Percentiles rank a stretch among this genome's conserved stretches.
Conservation (phyloP, 225 moss, liverwort and hornwort genomes). For the Sphagnum tenellum region DNA sequence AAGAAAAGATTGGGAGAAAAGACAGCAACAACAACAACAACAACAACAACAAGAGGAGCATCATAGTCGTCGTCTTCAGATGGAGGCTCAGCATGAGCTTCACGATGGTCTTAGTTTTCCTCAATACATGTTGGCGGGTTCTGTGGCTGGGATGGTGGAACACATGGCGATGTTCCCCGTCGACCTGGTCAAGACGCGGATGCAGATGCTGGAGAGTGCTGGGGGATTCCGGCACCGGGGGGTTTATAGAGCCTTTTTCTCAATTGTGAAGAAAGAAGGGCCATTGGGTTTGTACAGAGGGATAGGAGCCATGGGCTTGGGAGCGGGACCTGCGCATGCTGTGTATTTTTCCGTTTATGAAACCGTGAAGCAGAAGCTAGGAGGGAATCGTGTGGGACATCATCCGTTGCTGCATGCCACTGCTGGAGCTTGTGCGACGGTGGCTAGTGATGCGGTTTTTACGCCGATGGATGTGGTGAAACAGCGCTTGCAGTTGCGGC, state of each 20-base stretch:
- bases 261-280: conserved; percentile 73
- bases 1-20: too few relatives aligned
- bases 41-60: too few relatives aligned
- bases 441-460: conserved; percentile 91
- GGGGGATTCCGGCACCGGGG: conserved; percentile 61
- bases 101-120: conserved; percentile 88
- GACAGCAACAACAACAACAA: too few relatives aligned
- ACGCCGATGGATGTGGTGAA: conserved; percentile 99
- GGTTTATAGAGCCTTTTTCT: conserved; percentile 56
- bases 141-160: conserved; percentile 96
- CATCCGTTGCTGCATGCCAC: conserved; percentile 78
- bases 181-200: conserved; percentile 90
- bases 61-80: too few relatives aligned
- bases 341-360: conserved; percentile 92
- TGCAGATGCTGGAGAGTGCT: conserved; percentile 87
- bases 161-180: conserved; percentile 99
- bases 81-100: conserved; percentile 12
- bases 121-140: conserved; percentile 92
- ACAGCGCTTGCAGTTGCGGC: conserved; percentile 93
- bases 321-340: conserved; percentile 95
- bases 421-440: conserved; percentile 78
- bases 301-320: conserved; percentile 95
- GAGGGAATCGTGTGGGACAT: conserved; percentile 67
- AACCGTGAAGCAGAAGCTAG: conserved; percentile 68
- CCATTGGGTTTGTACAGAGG: conserved; percentile 84